These are phyloP conservation scores for Penicillium sp. DNA, from an alignment of 2,329 filamentous ascomycete species.

Conservation along the genomic window DNA sequence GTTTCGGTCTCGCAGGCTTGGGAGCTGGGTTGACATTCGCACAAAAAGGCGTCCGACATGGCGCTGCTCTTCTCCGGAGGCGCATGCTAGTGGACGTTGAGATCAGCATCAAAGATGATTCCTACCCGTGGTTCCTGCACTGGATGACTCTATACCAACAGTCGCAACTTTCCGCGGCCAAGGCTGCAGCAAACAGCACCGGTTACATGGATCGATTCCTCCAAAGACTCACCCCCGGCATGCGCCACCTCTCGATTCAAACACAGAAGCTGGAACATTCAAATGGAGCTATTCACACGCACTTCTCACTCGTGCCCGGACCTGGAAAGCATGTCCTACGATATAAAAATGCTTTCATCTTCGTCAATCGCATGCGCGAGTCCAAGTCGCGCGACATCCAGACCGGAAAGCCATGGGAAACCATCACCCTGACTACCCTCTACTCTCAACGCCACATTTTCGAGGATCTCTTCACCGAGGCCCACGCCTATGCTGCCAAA, in stretches of 20 bases:
- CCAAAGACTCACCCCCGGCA: slow-evolving; percentile 59
- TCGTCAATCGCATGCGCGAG: slow-evolving; percentile 84
- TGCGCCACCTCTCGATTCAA: slow-evolving; percentile 66
- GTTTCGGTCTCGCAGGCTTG: slow-evolving; percentile 87
- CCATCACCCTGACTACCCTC: slow-evolving; percentile 85
- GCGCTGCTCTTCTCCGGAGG: slow-evolving; percentile 73
- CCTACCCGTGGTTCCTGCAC: slow-evolving; percentile 90
- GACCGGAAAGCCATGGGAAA: slow-evolving; percentile 90
- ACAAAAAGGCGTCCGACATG: slow-evolving; percentile 73
- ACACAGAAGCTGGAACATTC: slow-evolving; percentile 64
- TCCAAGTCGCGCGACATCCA: slow-evolving; percentile 74
- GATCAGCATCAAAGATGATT: slow-evolving; percentile 89
- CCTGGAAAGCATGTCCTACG: slow-evolving; percentile 87
- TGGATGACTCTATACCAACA: slow-evolving; percentile 88
- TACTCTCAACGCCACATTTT: slow-evolving; percentile 89
- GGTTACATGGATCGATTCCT: slow-evolving; percentile 56
- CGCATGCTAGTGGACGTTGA: slow-evolving; percentile 94
- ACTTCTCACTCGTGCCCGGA: slow-evolving; percentile 87
- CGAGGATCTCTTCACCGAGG: slow-evolving; percentile 84
- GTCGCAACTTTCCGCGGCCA: slow-evolving; percentile 58
- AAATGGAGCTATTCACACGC: slow-evolving; percentile 71
- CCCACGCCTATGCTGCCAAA: slow-evolving; percentile 75
- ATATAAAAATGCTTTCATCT: slow-evolving; percentile 83
- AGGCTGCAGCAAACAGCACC: slow-evolving; percentile 45
- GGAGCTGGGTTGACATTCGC: slow-evolving; percentile 80